A percentile compares a stretch with the other conserved stretches of the same genome.
These are phyloP conservation scores for Gonapodya sp. DNA, from an alignment of 192 early-diverging fungal species.

Conservation along the genomic window DNA sequence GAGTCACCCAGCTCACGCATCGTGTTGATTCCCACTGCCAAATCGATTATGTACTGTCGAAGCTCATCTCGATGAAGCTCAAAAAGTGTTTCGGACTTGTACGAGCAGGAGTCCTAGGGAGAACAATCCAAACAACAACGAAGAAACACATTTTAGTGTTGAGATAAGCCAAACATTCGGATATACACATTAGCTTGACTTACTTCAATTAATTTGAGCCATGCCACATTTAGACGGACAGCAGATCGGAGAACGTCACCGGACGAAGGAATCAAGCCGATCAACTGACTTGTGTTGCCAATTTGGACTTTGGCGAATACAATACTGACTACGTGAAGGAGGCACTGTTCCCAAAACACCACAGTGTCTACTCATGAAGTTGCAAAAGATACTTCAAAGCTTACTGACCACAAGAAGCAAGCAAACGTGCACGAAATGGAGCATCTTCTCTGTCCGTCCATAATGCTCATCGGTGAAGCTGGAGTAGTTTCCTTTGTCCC, in stretches of 20 bases:
- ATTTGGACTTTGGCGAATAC: not conserved
- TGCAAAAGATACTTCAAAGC: not conserved
- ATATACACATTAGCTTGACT: not conserved
- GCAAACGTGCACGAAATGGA: not conserved
- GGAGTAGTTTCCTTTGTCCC: not conserved
- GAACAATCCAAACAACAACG: too few relatives aligned
- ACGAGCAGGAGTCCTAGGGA: not conserved
- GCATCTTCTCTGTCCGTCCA: not conserved
- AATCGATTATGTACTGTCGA: not conserved
- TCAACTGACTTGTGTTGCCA: not conserved
- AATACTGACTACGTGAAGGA: not conserved
- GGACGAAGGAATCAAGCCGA: not conserved
- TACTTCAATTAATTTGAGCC: not conserved
- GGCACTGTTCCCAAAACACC: not conserved
- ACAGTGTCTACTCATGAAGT: too few relatives aligned
- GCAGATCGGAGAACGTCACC: not conserved
- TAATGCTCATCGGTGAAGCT: not conserved
- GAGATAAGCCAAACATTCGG: not conserved
- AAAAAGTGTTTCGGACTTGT: not conserved
- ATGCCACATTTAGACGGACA: not conserved
- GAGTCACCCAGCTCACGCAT: not conserved
- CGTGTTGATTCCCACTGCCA: not conserved
- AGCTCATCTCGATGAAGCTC: not conserved
- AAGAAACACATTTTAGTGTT: too few relatives aligned
- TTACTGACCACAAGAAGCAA: not conserved